phyloP scores from a whole-genome alignment of 2,329 filamentous ascomycete genomes.

The Monilinia fructicola region DNA sequence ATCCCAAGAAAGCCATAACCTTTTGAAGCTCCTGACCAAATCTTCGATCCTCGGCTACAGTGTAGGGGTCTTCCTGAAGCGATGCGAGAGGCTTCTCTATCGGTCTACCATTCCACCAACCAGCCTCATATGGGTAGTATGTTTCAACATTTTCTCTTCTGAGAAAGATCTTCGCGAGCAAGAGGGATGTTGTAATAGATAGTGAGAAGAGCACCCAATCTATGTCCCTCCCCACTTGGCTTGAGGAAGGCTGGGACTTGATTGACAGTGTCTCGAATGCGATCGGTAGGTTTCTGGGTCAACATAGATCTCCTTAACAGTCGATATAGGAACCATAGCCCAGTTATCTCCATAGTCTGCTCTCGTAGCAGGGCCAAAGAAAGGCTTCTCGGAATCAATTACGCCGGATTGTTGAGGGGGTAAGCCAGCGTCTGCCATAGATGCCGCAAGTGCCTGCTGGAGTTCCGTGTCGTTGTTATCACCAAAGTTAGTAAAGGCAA shows the following conservation, averaged over 20 bases:
- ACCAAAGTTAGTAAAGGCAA: conserved; percentile 31
- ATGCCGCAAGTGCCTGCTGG: conserved; percentile 56
- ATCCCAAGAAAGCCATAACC: conserved; percentile 63
- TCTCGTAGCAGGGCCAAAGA: conserved; percentile 61
- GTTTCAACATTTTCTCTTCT: conserved; percentile 44
- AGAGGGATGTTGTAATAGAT: conserved; percentile 61
- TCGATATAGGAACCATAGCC: conserved; percentile 54
- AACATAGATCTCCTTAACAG: conserved; percentile 37
- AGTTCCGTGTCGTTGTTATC: conserved; percentile 52
- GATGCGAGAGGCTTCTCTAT: conserved; percentile 42
- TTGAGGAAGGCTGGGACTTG: conserved; percentile 55
- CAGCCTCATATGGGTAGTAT: conserved; percentile 55
- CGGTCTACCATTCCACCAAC: conserved; percentile 62
- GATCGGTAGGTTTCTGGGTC: conserved; percentile 43
- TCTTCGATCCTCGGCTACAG: conserved; percentile 46
- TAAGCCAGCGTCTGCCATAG: conserved; percentile 52
- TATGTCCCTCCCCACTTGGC: conserved; percentile 42
- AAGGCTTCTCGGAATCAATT: conserved; percentile 43
- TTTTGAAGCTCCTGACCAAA: conserved; percentile 48
- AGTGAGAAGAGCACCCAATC: conserved; percentile 55
- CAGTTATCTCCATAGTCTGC: conserved; percentile 57
- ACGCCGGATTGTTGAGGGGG: conserved; percentile 54
- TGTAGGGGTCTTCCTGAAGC: conserved; percentile 27
- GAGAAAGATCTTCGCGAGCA: conserved; percentile 57
- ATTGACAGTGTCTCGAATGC: conserved; percentile 45